Conservation (phyloP, 208 protist species). For the Phytomonas sp. region DNA sequence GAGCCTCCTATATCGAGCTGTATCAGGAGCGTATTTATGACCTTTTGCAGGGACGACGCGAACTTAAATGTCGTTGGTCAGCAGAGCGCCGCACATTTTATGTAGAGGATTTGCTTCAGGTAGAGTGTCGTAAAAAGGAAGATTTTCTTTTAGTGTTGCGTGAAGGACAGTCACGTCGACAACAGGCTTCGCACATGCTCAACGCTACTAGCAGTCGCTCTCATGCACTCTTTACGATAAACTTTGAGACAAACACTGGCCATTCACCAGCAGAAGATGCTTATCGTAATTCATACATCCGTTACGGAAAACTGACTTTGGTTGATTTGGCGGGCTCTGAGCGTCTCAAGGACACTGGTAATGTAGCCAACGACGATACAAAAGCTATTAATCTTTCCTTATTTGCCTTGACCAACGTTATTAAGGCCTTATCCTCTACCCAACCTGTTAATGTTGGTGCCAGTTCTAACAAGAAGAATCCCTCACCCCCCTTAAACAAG, state of each 20-base stretch:
- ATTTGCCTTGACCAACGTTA: slow-evolving; percentile 85
- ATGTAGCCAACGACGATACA: slow-evolving; percentile 49
- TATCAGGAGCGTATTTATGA: slow-evolving; percentile 86
- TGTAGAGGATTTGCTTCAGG: slow-evolving; percentile 76
- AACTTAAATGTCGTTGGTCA: slow-evolving; percentile 72
- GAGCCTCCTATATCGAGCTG: slow-evolving; percentile 60
- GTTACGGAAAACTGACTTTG: slow-evolving; percentile 81
- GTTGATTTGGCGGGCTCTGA: slow-evolving; percentile 93
- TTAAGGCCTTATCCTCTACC: slow-evolving; percentile 56
- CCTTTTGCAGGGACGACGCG: slow-evolving; percentile 36
- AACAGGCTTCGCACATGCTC: slow-evolving; percentile 60
- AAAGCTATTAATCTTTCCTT: slow-evolving; percentile 87
- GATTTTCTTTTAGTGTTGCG: slow-evolving; percentile 77
- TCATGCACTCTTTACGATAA: slow-evolving; percentile 88
- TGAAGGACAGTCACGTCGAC: slow-evolving; percentile 74
- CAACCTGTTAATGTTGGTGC: background rate
- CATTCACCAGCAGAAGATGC: slow-evolving; percentile 3
- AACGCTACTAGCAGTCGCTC: slow-evolving; percentile 88
- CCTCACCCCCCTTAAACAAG: background rate
- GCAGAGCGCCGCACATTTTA: slow-evolving; percentile 62
- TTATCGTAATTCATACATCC: slow-evolving; percentile 6
- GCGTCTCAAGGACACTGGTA: slow-evolving; percentile 78
- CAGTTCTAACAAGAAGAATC: slow-evolving; percentile 1
- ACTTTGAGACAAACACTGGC: slow-evolving; percentile 24
- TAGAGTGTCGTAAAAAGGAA: slow-evolving; percentile 57